Base-by-base conservation (phyloP, 805 yeast genomes). In the Starmerella etchellsii region DNA sequence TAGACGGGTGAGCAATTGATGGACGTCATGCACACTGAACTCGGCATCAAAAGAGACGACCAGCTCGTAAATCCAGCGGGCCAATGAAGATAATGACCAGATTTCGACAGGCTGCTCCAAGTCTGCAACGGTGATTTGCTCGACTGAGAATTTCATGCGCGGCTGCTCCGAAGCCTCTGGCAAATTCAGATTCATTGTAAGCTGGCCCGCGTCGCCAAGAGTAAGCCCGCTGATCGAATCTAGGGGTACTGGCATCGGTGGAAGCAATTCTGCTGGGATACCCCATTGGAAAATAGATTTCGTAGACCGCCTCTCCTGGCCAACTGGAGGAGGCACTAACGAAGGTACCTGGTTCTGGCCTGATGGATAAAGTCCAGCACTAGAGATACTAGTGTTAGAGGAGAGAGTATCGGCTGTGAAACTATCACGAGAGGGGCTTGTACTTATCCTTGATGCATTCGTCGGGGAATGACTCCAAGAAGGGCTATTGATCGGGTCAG, bases 61-160 rank as follows among this genome's bases (percentile, higher is more conserved):
- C 7, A 53, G 43, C 4, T 29, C 29, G 32, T 41, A 37, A 3
- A 52, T 22, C 56, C 56, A 53, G 4, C 19, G 20, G 1, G 52
- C 46, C 3, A 50, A 36, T 3, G 31, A 26, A 15, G 50, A 42
- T 7, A 53, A 38, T n/a, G 49, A 30, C 48, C 54, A 48, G 5
- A 50, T 19, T 3, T 48, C 44, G 2, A 11, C 24, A n/a, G 48
- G 46, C 11, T 21, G 28, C 31, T 42, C 44, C 15, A 52, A 42
- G 28, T 53, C 55, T 7, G 48, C 41, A 2, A 52, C 44, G 1
- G 54, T 50, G 21, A 53, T 44, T 40, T 44, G 48, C 34, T 53
- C 56, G 1, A 52, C 52, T 9, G 44, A 40, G 40, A 53, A 53
- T 14, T 22, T 33, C 8, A 48, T 47, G 15, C 50, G 30, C 16